Percentiles rank a stretch among this genome's conserved stretches.
Conservation (phyloP, 2,329 filamentous ascomycete genomes). For the Colletotrichum sp. region DNA sequence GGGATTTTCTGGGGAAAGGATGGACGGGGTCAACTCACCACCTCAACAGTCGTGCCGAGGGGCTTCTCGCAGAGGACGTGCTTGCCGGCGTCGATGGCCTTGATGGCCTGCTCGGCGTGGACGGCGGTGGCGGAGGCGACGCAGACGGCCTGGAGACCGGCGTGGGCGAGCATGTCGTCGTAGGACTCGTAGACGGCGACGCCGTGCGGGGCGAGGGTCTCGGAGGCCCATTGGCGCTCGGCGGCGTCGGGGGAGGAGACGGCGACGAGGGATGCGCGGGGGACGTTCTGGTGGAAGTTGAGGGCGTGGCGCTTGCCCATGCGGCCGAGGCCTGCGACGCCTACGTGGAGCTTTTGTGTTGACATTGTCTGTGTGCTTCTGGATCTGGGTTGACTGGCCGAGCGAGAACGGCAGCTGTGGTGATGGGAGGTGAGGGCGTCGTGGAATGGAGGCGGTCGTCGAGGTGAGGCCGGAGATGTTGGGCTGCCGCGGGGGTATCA, state of each 20-base stretch:
- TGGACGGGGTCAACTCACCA: conserved; percentile 45
- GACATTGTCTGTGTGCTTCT: conserved; percentile 3
- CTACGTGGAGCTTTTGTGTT: conserved; percentile 43
- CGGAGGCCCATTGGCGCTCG: conserved; percentile 49
- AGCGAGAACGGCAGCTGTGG: neutral
- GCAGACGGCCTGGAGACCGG: conserved; percentile 44
- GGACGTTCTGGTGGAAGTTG: conserved; percentile 49
- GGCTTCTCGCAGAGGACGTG: conserved; percentile 68
- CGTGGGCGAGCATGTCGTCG: conserved; percentile 48
- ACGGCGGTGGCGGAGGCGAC: conserved; percentile 52
- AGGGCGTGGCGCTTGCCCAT: conserved; percentile 59
- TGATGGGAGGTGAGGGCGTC: neutral
- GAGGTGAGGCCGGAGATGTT: neutral
- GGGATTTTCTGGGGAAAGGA: no score
- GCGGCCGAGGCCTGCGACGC: conserved; percentile 54
- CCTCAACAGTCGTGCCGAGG: conserved; percentile 61
- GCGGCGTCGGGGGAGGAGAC: conserved; percentile 50
- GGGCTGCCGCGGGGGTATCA: neutral
- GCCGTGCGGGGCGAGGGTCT: conserved; percentile 47
- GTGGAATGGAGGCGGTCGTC: neutral
- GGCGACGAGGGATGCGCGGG: conserved; percentile 53
- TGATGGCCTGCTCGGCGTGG: conserved; percentile 62
- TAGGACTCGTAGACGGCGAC: conserved; percentile 50
- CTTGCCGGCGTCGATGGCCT: conserved; percentile 57
- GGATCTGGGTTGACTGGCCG: neutral